A percentile compares a stretch with the other conserved stretches of the same genome.
These are phyloP conservation scores for Aspergillus sclerotiicarbonarius DNA, from an alignment of 495 filamentous ascomycete species.

Conservation along the genomic window DNA sequence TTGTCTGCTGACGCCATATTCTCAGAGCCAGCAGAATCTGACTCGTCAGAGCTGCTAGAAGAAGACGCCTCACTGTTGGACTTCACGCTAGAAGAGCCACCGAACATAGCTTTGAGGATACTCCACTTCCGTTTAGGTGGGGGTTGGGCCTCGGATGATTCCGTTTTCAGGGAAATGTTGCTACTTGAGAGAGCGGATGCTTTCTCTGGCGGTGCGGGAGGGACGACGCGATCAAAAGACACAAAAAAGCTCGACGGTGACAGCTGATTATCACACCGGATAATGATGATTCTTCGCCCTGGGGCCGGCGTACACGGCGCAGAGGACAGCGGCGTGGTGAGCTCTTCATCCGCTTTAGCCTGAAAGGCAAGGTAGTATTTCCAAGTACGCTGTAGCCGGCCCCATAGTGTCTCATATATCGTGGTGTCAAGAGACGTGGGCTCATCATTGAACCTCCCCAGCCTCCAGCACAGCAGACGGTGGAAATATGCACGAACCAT, in stretches of 20 bases:
- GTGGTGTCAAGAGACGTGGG: conserved; percentile 58
- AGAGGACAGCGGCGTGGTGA: conserved; percentile 60
- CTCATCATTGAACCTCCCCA: conserved; percentile 74
- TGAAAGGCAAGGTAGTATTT: conserved; percentile 71
- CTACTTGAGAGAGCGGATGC: conserved; percentile 37
- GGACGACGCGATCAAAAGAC: conserved; percentile 62
- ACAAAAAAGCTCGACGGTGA: conserved; percentile 59
- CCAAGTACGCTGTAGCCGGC: conserved; percentile 72
- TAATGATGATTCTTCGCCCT: conserved; percentile 86
- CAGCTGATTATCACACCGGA: conserved; percentile 74
- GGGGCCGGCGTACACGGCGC: conserved; percentile 85
- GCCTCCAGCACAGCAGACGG: conserved; percentile 88
- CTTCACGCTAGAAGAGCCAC: conserved; percentile 27
- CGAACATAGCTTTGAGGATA: conserved; percentile 67
- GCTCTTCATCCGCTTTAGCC: conserved; percentile 59
- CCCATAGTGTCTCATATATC: conserved; percentile 69
- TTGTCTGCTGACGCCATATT: conserved; percentile 25
- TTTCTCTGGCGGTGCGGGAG: conserved; percentile 40
- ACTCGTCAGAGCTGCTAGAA: conserved; percentile 41
- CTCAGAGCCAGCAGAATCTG: conserved; percentile 32
- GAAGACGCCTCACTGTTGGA: conserved; percentile 29
- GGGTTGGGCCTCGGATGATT: conserved; percentile 22
- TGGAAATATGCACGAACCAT: conserved; percentile 98
- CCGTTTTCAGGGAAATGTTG: conserved; percentile 27
- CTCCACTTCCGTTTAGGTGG: conserved; percentile 64